phyloP scores from a whole-genome alignment of 78 protist species.

The Isochrysis galbana region DNA sequence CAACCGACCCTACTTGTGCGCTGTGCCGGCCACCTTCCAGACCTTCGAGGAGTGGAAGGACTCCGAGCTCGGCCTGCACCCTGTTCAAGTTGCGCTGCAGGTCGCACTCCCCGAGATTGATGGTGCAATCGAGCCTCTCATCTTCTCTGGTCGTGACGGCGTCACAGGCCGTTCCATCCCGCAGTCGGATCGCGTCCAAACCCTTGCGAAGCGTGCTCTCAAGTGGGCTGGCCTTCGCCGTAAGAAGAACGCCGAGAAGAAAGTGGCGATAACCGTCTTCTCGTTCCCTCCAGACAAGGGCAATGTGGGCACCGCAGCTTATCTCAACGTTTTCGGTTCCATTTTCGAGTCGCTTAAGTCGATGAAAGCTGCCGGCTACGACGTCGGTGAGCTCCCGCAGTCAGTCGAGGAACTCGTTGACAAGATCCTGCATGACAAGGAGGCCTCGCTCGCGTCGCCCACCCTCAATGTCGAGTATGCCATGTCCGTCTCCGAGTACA shows the following conservation, averaged over 20 bases:
- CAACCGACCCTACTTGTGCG: slow-evolving; percentile 52
- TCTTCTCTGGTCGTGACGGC: slow-evolving; percentile 56
- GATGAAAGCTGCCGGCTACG: slow-evolving; percentile 37
- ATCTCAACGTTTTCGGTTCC: slow-evolving; percentile 57
- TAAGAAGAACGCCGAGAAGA: slow-evolving; percentile 40
- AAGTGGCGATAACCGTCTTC: slow-evolving; percentile 54
- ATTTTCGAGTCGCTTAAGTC: slow-evolving; percentile 23
- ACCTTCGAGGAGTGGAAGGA: slow-evolving; percentile 59
- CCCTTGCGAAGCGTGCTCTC: slow-evolving; percentile 14
- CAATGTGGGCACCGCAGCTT: slow-evolving; percentile 60
- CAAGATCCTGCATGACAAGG: slow-evolving; percentile 45
- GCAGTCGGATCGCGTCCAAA: slow-evolving; percentile 4
- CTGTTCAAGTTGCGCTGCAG: slow-evolving; percentile 59
- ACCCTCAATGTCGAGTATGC: slow-evolving; percentile 50
- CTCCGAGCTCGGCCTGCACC: slow-evolving; percentile 59
- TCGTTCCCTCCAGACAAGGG: slow-evolving; percentile 66
- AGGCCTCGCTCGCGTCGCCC: slow-evolving; percentile 50
- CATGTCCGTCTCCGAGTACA: slow-evolving; percentile 46
- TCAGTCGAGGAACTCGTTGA: slow-evolving; percentile 49
- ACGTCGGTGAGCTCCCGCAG: slow-evolving; percentile 39
- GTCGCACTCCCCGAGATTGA: slow-evolving; percentile 57
- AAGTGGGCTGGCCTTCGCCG: slow-evolving; percentile 43
- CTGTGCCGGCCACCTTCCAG: slow-evolving; percentile 55
- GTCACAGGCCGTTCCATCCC: slow-evolving; percentile 46
- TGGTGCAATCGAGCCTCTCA: slow-evolving; percentile 60